Percentiles rank a stretch among this genome's conserved stretches.
phyloP scores from a whole-genome alignment of 345 rosid genomes.

The Syzygium aqueum region DNA sequence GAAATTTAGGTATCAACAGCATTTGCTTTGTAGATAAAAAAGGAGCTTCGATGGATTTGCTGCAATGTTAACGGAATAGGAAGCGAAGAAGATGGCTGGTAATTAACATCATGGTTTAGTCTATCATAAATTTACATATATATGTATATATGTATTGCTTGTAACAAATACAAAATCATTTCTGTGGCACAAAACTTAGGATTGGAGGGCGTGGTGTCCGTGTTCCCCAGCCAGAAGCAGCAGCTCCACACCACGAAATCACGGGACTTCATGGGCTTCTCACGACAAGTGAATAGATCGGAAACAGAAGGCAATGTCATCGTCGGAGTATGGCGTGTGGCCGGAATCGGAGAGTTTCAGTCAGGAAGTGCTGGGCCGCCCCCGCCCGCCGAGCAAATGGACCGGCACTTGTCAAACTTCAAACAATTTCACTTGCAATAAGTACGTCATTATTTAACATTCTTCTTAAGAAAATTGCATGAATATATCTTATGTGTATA shows the following conservation, averaged over 20 bases:
- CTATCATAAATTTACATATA: background rate
- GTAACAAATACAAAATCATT: background rate
- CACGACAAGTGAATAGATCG: background rate
- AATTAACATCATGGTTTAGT: background rate
- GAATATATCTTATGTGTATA: background rate
- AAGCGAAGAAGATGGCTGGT: slow-evolving; percentile 12
- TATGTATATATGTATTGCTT: too few relatives aligned
- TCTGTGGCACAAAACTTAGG: background rate
- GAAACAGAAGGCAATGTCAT: slow-evolving; percentile 7
- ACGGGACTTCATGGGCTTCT: slow-evolving; percentile 30
- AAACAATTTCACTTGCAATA: slow-evolving; percentile 48
- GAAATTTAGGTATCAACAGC: too few relatives aligned
- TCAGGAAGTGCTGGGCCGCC: slow-evolving; percentile 4
- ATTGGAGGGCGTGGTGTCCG: slow-evolving; percentile 24
- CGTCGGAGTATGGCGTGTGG: slow-evolving; percentile 11
- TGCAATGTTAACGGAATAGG: slow-evolving; percentile 2
- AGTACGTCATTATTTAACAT: slow-evolving; percentile 13
- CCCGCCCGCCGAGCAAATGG: slow-evolving; percentile 25
- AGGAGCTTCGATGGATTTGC: slow-evolving; percentile 24
- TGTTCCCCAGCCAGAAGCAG: slow-evolving; percentile 16
- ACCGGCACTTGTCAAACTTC: slow-evolving; percentile 10
- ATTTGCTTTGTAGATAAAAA: slow-evolving; percentile 5
- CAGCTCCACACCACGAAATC: slow-evolving; percentile 26
- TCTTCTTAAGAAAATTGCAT: background rate
- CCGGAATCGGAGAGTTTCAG: background rate